Conservation (phyloP, 352 stramenopile genomes). For the Globisporangium cylindrosporum region DNA sequence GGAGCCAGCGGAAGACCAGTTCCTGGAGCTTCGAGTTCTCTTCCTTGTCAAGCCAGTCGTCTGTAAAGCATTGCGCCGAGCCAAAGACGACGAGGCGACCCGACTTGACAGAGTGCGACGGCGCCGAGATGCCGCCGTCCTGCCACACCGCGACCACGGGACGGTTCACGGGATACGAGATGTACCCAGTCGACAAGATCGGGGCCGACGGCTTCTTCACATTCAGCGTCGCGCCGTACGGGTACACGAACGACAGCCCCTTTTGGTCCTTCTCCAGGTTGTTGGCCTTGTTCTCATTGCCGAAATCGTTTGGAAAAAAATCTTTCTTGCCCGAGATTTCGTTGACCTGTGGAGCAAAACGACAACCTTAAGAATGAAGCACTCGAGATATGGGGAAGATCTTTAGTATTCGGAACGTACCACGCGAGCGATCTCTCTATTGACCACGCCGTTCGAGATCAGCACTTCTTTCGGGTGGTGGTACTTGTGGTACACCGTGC, state of each 20-base stretch:
- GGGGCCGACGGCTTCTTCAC: slow-evolving; percentile 89
- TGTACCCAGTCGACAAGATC: slow-evolving; percentile 90
- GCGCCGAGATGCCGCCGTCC: slow-evolving; percentile 62
- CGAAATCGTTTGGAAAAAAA: slow-evolving; percentile 29
- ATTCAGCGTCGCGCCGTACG: slow-evolving; percentile 92
- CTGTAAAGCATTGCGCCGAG: slow-evolving; percentile 91
- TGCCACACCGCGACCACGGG: slow-evolving; percentile 90
- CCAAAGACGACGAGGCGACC: slow-evolving; percentile 88
- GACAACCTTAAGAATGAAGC: background rate
- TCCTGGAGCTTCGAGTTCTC: slow-evolving; percentile 93
- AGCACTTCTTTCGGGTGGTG: slow-evolving; percentile 96
- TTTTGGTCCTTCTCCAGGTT: slow-evolving; percentile 79
- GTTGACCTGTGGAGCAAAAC: slow-evolving; percentile 32
- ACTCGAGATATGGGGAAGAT: background rate
- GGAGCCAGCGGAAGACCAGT: slow-evolving; percentile 92
- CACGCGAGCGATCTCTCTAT: slow-evolving; percentile 88
- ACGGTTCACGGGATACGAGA: slow-evolving; percentile 95
- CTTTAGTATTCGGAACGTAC: slow-evolving; percentile 18
- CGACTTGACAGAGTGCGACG: slow-evolving; percentile 47
- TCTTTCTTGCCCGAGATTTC: slow-evolving; percentile 73
- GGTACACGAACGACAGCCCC: slow-evolving; percentile 94
- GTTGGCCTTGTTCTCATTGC: slow-evolving; percentile 36
- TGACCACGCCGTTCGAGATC: slow-evolving; percentile 93
- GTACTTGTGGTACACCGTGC: slow-evolving; percentile 96
- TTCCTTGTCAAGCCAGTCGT: slow-evolving; percentile 96